These are phyloP conservation scores for Boletus pseudopeckii DNA, from an alignment of 768 basidiomycete species.

Conservation along the genomic window DNA sequence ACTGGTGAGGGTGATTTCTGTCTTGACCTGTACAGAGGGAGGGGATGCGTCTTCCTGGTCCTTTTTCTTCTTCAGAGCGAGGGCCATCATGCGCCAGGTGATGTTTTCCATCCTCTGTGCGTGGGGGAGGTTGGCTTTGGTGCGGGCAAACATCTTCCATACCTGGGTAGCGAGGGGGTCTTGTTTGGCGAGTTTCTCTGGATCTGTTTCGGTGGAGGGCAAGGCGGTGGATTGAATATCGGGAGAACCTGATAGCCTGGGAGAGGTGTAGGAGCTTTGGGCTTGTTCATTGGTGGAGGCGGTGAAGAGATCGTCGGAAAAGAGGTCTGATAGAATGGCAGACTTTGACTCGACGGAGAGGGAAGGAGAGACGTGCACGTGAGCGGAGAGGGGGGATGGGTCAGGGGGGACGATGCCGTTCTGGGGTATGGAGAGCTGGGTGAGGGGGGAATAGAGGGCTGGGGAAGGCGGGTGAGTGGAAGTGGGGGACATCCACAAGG, in stretches of 20 bases:
- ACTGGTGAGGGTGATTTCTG: conserved; percentile 11
- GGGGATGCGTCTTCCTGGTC: conserved; percentile 51
- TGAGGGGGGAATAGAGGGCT: conserved; percentile 37
- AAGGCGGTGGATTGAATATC: conserved; percentile 49
- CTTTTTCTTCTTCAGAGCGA: conserved; percentile 87
- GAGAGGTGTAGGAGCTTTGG: conserved; percentile 61
- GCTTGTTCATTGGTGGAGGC: conserved; percentile 26
- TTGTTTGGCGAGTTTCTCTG: conserved; percentile 68
- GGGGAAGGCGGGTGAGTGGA: conserved; percentile 46
- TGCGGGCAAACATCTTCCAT: conserved; percentile 94
- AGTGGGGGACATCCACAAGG: conserved; percentile 81
- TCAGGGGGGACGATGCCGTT: conserved; percentile 31
- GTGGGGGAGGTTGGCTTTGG: conserved; percentile 85
- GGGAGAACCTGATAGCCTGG: conserved; percentile 65
- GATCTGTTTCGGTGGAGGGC: conserved; percentile 46
- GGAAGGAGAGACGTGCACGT: conserved; percentile 38
- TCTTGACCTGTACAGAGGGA: conserved; percentile 18
- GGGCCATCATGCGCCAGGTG: conserved; percentile 98
- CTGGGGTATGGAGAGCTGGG: conserved; percentile 36
- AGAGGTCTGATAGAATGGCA: conserved; percentile 64
- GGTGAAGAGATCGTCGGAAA: conserved; percentile 64
- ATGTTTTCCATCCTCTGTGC: conserved; percentile 97
- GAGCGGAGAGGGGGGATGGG: conserved; percentile 34
- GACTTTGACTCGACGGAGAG: conserved; percentile 54
- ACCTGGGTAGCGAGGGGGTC: conserved; percentile 94